A percentile compares a stretch with the other conserved stretches of the same genome.
phyloP scores from a whole-genome alignment of 1,139 yeast species.

The Nakaseomyces uthaithaninus region DNA sequence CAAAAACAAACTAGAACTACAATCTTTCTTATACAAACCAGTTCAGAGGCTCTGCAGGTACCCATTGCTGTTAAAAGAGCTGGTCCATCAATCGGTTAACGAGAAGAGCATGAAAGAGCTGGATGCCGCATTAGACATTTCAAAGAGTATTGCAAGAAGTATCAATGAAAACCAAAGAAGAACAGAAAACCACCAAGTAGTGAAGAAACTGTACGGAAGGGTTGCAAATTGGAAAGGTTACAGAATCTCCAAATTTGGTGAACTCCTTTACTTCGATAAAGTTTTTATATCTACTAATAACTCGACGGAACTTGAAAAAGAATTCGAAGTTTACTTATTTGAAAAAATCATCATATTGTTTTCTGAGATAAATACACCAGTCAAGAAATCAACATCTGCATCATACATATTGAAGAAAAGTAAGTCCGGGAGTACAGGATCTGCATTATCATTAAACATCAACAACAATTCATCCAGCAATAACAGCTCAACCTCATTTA shows the following conservation, averaged over 20 bases:
- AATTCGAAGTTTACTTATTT: slow-evolving; percentile 81
- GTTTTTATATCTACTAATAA: slow-evolving; percentile 53
- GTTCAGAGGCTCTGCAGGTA: slow-evolving; percentile 91
- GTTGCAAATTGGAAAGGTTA: slow-evolving; percentile 95
- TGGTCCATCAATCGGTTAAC: slow-evolving; percentile 51
- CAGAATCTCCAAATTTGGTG: slow-evolving; percentile 74
- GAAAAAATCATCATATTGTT: slow-evolving; percentile 82
- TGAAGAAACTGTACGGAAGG: slow-evolving; percentile 60
- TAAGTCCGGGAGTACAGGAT: slow-evolving; percentile 24
- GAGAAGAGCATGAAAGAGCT: slow-evolving; percentile 63
- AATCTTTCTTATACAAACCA: slow-evolving; percentile 83
- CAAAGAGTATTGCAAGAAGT: slow-evolving; percentile 68
- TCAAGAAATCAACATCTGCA: slow-evolving; percentile 31
- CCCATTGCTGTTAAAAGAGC: slow-evolving; percentile 71
- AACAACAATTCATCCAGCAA: slow-evolving; percentile 13
- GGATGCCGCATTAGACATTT: slow-evolving; percentile 56
- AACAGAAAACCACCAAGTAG: slow-evolving; percentile 72
- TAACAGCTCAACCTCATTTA: slow-evolving; percentile 9
- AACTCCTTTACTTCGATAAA: slow-evolving; percentile 64
- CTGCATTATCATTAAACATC: slow-evolving; percentile 24
- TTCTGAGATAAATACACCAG: slow-evolving; percentile 38
- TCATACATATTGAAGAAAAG: slow-evolving; percentile 26
- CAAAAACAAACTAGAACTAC: slow-evolving; percentile 84
- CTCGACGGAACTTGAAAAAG: slow-evolving; percentile 63
- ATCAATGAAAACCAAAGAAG: slow-evolving; percentile 93